Conservation (phyloP, 768 basidiomycete species). For the Hygrophorus pudorinus region DNA sequence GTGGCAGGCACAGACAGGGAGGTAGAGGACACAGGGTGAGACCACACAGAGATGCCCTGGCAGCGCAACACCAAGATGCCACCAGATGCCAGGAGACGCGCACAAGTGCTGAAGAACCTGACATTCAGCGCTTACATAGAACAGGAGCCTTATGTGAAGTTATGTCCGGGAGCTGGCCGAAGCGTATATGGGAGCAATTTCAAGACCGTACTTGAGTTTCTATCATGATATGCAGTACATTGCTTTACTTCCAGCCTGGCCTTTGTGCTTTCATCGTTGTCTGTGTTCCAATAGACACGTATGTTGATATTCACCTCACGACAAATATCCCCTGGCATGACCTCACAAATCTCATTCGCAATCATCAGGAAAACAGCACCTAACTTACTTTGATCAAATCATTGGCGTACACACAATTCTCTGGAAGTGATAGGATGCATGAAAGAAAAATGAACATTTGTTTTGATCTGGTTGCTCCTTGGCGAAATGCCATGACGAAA, state of each 20-base stretch:
- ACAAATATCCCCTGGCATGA: constrained; percentile 55
- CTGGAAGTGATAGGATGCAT: too few species aligned
- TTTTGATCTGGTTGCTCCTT: too few species aligned
- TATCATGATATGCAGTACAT: constrained; percentile 62
- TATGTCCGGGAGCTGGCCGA: constrained; percentile 77
- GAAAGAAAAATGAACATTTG: too few species aligned
- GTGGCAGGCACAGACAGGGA: too few species aligned
- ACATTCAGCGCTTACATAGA: constrained; percentile 72
- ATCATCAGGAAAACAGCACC: too few species aligned
- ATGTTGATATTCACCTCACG: constrained; percentile 68
- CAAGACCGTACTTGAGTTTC: constrained; percentile 66
- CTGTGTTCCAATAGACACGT: constrained; percentile 66
- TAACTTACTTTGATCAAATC: too few species aligned
- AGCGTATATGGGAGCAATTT: constrained; percentile 84
- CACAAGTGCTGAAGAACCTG: constrained; percentile 56
- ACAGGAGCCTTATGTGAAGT: constrained; percentile 82
- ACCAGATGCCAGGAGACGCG: too few species aligned
- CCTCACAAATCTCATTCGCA: constrained; percentile 60
- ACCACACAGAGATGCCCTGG: too few species aligned
- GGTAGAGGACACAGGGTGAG: too few species aligned
- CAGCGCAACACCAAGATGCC: too few species aligned
- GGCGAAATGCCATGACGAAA: too few species aligned
- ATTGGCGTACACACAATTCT: too few species aligned
- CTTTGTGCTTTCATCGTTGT: background rate
- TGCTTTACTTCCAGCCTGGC: background rate